Conservation (phyloP, 441 rosid species). For the Geranium incanum region DNA sequence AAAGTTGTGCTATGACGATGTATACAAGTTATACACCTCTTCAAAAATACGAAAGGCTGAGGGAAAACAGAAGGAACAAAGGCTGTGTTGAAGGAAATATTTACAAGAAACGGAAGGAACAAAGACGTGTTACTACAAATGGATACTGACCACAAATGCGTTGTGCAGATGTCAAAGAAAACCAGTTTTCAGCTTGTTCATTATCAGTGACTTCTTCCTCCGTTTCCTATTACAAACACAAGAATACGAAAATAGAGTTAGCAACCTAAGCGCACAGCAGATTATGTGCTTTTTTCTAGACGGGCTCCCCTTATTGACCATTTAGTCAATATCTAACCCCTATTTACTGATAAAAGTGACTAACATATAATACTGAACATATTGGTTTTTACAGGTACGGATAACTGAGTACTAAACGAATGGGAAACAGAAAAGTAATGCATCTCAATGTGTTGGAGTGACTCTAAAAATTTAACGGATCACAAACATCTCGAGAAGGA, state of each 20-base stretch:
- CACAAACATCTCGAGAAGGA: background rate
- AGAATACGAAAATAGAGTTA: slow-evolving; percentile 15
- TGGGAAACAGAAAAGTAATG: background rate
- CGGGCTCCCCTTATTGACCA: background rate
- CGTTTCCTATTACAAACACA: slow-evolving; percentile 54
- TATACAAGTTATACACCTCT: background rate
- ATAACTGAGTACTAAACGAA: background rate
- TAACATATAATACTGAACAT: background rate
- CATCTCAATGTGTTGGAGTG: background rate
- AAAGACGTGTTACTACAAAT: background rate
- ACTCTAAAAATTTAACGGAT: too few relatives aligned
- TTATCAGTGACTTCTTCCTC: slow-evolving; percentile 97
- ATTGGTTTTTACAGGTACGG: background rate
- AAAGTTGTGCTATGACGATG: slow-evolving; percentile 2
- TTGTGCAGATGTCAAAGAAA: slow-evolving; percentile 95
- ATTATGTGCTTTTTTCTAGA: background rate
- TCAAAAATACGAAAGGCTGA: background rate
- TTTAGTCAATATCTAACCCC: background rate
- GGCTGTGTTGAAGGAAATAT: background rate
- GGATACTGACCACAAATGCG: slow-evolving; percentile 75
- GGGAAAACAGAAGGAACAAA: background rate
- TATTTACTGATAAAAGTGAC: background rate
- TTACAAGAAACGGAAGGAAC: background rate
- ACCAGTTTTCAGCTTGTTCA: slow-evolving; percentile 99
- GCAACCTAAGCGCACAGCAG: background rate